A percentile compares a stretch with the other conserved stretches of the same genome.
Conservation (phyloP, 352 stramenopile species). For the Ochromonadaceae sp. region DNA sequence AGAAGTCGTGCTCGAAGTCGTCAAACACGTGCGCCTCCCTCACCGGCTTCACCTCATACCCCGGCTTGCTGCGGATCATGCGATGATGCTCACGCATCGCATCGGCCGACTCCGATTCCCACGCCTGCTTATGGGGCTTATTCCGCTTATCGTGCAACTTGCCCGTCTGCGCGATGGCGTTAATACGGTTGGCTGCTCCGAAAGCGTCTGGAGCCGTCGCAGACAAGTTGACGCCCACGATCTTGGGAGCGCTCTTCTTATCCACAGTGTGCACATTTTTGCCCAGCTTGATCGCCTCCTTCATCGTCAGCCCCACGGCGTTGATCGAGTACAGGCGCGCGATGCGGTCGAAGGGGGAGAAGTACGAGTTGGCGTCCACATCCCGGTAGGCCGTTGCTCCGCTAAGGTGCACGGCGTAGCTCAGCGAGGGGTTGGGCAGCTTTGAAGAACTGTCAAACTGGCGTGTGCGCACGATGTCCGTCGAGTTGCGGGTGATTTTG, state of each 20-base stretch:
- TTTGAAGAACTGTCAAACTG: slow-evolving; percentile 4
- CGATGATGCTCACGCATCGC: slow-evolving; percentile 8
- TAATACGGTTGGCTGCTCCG: slow-evolving; percentile 27
- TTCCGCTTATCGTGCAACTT: not conserved
- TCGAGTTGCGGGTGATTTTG: not conserved
- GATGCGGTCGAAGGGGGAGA: slow-evolving; percentile 32
- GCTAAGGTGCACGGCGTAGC: not conserved
- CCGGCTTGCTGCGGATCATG: not conserved
- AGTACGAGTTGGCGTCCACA: slow-evolving; percentile 24
- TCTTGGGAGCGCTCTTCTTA: slow-evolving; percentile 10
- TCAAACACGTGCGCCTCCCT: no score
- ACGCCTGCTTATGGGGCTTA: not conserved
- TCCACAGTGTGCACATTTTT: slow-evolving; percentile 17
- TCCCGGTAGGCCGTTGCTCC: not conserved
- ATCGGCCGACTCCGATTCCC: not conserved
- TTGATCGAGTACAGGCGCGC: slow-evolving; percentile 25
- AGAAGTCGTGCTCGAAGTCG: no score
- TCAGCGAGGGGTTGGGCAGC: slow-evolving; percentile 5
- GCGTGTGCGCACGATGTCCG: slow-evolving; percentile 11
- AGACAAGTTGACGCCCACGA: slow-evolving; percentile 22
- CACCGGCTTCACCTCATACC: not conserved
- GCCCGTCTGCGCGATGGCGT: slow-evolving; percentile 24
- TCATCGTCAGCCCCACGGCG: slow-evolving; percentile 26
- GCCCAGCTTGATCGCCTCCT: slow-evolving; percentile 19
- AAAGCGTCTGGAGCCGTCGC: slow-evolving; percentile 22